Evolutionary conservation across 306 rosid genomes (phyloP).

Genomic region (Fragaria vesca): DNA sequence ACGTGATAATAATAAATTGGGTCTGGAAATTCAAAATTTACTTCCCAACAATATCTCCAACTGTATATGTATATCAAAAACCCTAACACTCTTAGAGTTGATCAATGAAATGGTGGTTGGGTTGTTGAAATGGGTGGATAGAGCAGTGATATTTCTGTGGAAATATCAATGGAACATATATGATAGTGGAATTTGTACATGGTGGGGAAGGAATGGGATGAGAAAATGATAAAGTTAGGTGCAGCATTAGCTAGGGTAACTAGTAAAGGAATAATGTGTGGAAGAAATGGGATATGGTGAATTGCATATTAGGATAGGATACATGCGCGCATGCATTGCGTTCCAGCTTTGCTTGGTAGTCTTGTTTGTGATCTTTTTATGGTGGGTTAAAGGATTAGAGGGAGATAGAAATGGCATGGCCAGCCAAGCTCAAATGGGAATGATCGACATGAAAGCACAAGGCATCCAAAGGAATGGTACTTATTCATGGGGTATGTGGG

Average conservation of each 20-base stretch:
- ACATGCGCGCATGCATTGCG: background rate
- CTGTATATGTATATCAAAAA: background rate
- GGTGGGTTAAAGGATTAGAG: background rate
- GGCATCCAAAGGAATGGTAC: background rate
- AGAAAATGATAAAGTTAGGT: background rate
- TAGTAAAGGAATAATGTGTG: background rate
- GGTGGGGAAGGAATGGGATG: background rate
- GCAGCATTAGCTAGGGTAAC: background rate
- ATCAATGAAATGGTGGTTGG: background rate
- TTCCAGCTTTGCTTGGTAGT: background rate
- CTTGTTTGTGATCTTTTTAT: background rate
- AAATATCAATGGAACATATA: background rate
- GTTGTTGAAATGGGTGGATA: background rate
- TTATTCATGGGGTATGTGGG: conserved; percentile 18
- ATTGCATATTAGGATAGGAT: background rate
- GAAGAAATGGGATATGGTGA: background rate
- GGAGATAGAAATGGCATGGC: background rate
- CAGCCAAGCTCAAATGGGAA: background rate
- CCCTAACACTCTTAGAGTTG: background rate
- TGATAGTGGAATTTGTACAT: background rate
- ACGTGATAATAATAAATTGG: background rate
- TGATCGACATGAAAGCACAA: background rate
- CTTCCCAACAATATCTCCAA: background rate
- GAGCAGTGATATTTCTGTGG: background rate
- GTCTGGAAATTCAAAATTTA: background rate